phyloP scores from a whole-genome alignment of 192 early-diverging fungal genomes.

The Spizellomyces punctatus region DNA sequence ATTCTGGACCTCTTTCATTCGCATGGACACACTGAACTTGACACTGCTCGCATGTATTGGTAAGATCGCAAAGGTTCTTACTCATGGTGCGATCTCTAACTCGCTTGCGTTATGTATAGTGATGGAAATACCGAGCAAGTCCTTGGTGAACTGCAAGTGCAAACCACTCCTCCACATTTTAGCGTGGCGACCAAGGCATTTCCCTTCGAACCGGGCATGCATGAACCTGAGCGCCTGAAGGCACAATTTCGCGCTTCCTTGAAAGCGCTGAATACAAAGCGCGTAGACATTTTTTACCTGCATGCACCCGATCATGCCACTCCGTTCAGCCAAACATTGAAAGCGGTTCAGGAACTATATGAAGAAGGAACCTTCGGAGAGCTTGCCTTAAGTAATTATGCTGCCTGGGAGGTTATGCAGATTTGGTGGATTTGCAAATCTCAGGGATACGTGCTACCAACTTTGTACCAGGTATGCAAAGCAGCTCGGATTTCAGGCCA shows the following conservation, averaged over 20 bases:
- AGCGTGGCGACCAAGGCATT: conserved; percentile 61
- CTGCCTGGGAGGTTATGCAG: conserved; percentile 54
- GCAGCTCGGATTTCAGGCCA: background rate
- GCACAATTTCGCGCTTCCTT: conserved; percentile 45
- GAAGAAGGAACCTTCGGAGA: conserved; percentile 49
- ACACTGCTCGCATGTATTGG: conserved; percentile 53
- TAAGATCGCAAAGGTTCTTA: background rate
- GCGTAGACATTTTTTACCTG: conserved; percentile 66
- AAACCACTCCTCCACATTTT: conserved; percentile 23
- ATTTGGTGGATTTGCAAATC: conserved; percentile 49
- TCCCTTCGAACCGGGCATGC: conserved; percentile 45
- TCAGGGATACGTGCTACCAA: conserved; percentile 51
- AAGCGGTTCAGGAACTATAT: conserved; percentile 61
- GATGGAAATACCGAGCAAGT: conserved; percentile 64
- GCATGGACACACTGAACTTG: conserved; percentile 50
- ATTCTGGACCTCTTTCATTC: conserved; percentile 43
- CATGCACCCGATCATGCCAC: conserved; percentile 61
- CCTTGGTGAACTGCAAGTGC: conserved; percentile 33
- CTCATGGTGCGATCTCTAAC: background rate
- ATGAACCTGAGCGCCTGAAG: conserved; percentile 41
- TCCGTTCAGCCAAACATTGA: conserved; percentile 54
- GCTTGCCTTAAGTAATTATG: conserved; percentile 26
- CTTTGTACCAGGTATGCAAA: conserved; percentile 38
- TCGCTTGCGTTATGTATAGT: conserved; percentile 29
- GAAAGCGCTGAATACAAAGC: conserved; percentile 43